These are phyloP conservation scores for Hepatocystis sp. DNA, from an alignment of 169 alveolate genomes.

Conservation along the genomic window DNA sequence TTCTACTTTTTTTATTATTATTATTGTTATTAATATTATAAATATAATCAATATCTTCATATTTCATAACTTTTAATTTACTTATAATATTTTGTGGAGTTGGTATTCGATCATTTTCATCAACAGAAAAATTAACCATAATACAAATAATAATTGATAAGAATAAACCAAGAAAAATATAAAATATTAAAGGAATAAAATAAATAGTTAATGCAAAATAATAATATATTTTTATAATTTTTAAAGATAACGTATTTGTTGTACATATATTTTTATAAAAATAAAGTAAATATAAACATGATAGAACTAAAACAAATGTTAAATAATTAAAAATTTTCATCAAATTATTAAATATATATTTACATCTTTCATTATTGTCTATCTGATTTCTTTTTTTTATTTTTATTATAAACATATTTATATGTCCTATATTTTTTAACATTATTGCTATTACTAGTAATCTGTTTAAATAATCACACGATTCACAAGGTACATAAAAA, in stretches of 20 bases:
- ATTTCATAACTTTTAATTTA: constrained; percentile 76
- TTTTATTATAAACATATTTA: constrained; percentile 7
- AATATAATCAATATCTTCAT: constrained; percentile 51
- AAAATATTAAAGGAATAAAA: constrained; percentile 50
- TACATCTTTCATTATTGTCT: constrained; percentile 24
- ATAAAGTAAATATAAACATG: constrained; percentile 37
- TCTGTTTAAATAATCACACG: constrained; percentile 36
- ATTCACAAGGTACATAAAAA: constrained; percentile 23
- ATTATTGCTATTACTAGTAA: constrained; percentile 25
- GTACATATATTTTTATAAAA: constrained; percentile 52
- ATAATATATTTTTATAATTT: constrained; percentile 29
- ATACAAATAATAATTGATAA: constrained; percentile 52
- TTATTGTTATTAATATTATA: constrained; percentile 9
- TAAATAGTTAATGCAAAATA: constrained; percentile 38
- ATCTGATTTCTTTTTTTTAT: constrained; percentile 22
- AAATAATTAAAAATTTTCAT: constrained; percentile 25
- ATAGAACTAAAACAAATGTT: constrained; percentile 13
- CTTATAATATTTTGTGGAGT: constrained; percentile 62
- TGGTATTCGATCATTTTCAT: constrained; percentile 58
- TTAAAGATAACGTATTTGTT: constrained; percentile 15
- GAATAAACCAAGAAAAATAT: constrained; percentile 40
- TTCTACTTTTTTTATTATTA: constrained; percentile 2
- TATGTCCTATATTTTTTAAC: constrained; percentile 17
- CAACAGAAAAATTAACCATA: constrained; percentile 40
- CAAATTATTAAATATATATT: constrained; percentile 3